Evolutionary conservation across 441 rosid genomes (phyloP).

Genomic region (Geranium incanum): DNA sequence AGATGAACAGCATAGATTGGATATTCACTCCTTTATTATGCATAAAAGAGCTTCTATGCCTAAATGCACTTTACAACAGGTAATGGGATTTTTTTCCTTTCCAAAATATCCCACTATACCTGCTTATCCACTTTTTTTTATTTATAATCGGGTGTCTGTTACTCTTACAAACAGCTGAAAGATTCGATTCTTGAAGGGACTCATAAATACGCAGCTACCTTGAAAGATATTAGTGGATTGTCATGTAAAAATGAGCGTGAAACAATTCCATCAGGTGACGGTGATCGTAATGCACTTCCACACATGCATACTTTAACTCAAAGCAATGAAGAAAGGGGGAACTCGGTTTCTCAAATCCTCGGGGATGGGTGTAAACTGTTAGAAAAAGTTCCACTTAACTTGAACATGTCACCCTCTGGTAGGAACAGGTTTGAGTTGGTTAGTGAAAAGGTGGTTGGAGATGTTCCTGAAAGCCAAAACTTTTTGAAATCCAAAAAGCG

Average conservation of each 20-base stretch:
- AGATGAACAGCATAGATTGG: constrained; percentile 35
- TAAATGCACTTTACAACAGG: constrained; percentile 39
- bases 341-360: background rate
- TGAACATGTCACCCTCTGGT: background rate
- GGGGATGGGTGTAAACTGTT: background rate
- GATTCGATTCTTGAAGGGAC: constrained; percentile 29
- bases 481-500: constrained; percentile 28
- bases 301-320: background rate
- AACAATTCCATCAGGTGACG: background rate
- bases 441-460: constrained; percentile 19
- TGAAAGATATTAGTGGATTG: background rate
- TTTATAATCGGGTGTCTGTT: constrained; percentile 14
- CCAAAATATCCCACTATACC: background rate
- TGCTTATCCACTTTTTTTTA: constrained; percentile 7
- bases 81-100: constrained; percentile 10
- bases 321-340: background rate
- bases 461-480: constrained; percentile 16
- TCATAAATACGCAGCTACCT: background rate
- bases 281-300: background rate
- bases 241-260: background rate
- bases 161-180: constrained; percentile 35
- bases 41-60: constrained; percentile 43
- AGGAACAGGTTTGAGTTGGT: constrained; percentile 16
- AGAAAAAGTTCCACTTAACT: background rate
- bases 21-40: constrained; percentile 34